Base-by-base conservation (phyloP, 148 eudicot genomes). In the Cornus controversa region DNA sequence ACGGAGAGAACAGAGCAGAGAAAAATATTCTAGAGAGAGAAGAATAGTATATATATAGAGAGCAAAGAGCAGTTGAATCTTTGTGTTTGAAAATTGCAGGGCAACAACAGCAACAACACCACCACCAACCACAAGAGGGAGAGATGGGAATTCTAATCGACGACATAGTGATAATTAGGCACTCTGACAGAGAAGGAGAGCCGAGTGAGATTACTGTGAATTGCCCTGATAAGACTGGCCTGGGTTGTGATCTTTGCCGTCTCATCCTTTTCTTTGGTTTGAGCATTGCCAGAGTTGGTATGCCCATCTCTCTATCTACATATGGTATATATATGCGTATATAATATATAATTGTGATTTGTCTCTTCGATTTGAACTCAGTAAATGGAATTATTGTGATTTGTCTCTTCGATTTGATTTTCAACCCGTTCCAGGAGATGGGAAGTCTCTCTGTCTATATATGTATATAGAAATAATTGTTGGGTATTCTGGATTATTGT, bases 191-290 rank as follows among this genome's bases (percentile, higher is more conserved):
- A 70, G 89, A 87, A 84, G 98, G 85, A 2, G 98, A 94, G 40
- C 89, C 92, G 20, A 87, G 84, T 76, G 87, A 88, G 13, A 90
- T 94, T 6, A 94, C 98, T 53, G 97, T 94, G 0, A 94, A 92
- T 88, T 94, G 98, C 74, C 97, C 98, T 29, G 98, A 94, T 82
- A 92, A 94, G 82, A 87, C 95, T 85, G 98, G 98, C 15, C 79
- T 94, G 42, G 98, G 91, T 18, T 91, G 86, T 88, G 98, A 94
- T 86, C 89, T 94, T 60, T 91, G 89, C 79, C 88, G 95, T 66
- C 87, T 94, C 80, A 85, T 94, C 18, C 94, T 91, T 80, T 88
- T 82, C 80, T 94, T 94, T 78, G 90, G 89, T 25, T 76, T 94
- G 31, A 77, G 64, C 82, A 87, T 92, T 83, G 77, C 54, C 53